phyloP scores from a whole-genome alignment of 2,329 filamentous ascomycete genomes.

The Hymenoscyphus fructigenus region DNA sequence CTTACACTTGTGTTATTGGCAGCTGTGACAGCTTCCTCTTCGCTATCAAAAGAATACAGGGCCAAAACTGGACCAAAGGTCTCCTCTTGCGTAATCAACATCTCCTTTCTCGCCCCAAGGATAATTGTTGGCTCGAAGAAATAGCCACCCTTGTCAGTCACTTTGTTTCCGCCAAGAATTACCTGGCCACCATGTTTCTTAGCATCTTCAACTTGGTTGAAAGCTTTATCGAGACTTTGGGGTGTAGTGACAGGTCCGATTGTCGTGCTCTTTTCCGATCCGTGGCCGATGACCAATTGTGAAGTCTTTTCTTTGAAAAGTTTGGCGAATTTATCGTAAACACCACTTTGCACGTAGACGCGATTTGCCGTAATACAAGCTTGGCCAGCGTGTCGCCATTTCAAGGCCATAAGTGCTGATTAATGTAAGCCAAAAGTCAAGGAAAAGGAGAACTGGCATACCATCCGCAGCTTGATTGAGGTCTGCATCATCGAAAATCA shows the following conservation, averaged over 20 bases:
- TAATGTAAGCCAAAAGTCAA: neutral
- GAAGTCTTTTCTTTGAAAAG: slow-evolving; percentile 52
- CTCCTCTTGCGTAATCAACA: slow-evolving; percentile 59
- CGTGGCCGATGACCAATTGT: slow-evolving; percentile 61
- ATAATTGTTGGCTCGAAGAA: slow-evolving; percentile 71
- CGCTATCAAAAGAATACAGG: slow-evolving; percentile 63
- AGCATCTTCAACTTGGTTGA: slow-evolving; percentile 63
- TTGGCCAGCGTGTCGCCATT: slow-evolving; percentile 61
- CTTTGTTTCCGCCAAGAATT: slow-evolving; percentile 59
- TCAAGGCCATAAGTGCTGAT: slow-evolving; percentile 45
- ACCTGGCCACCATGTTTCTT: slow-evolving; percentile 60
- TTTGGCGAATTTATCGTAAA: slow-evolving; percentile 61
- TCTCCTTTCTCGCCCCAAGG: slow-evolving; percentile 55
- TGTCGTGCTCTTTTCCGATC: slow-evolving; percentile 53
- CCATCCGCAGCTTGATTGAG: slow-evolving; percentile 54
- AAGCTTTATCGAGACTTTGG: slow-evolving; percentile 55
- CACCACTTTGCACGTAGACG: slow-evolving; percentile 61
- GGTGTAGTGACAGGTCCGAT: slow-evolving; percentile 61
- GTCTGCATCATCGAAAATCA: slow-evolving; percentile 65
- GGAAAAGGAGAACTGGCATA: slow-evolving; percentile 20
- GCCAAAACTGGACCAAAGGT: slow-evolving; percentile 65
- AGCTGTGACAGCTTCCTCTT: slow-evolving; percentile 59
- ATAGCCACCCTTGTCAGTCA: slow-evolving; percentile 53
- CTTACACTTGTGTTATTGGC: slow-evolving; percentile 55
- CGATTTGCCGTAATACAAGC: slow-evolving; percentile 65